These are phyloP conservation scores for Vanrija sp. DNA, from an alignment of 1,284 basidiomycete species.

Conservation along the genomic window DNA sequence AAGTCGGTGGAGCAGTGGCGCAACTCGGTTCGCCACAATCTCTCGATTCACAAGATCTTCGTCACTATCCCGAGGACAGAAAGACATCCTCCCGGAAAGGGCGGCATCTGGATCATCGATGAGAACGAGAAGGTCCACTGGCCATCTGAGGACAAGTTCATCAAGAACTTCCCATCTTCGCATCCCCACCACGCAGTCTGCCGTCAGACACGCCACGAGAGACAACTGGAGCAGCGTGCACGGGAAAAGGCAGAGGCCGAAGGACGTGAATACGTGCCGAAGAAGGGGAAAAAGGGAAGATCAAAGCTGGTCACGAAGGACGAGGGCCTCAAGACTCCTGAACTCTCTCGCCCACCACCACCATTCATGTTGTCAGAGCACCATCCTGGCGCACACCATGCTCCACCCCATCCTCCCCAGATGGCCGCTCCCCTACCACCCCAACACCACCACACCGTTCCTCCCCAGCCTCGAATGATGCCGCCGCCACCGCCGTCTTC, in stretches of 20 bases:
- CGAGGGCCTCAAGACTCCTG: not conserved
- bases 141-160: slow-evolving; percentile 45
- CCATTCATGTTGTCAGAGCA: not conserved
- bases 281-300: slow-evolving; percentile 45
- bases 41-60: slow-evolving; percentile 82
- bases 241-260: slow-evolving; percentile 41
- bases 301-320: slow-evolving; percentile 13
- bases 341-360: not conserved
- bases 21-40: slow-evolving; percentile 85
- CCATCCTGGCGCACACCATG: not conserved
- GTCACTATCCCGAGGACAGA: slow-evolving; percentile 54
- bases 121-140: slow-evolving; percentile 45
- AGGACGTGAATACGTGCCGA: slow-evolving; percentile 39
- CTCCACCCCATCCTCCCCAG: slow-evolving; percentile 1
- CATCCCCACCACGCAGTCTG: slow-evolving; percentile 42
- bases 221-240: slow-evolving; percentile 35
- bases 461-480: not conserved
- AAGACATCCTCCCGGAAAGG: slow-evolving; percentile 46
- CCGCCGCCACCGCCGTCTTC: slow-evolving; percentile 4
- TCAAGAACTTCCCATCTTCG: slow-evolving; percentile 42
- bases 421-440: not conserved
- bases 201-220: slow-evolving; percentile 42
- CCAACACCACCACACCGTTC: not conserved
- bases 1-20: slow-evolving; percentile 88
- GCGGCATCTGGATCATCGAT: slow-evolving; percentile 49